Conservation (phyloP, 2,329 filamentous ascomycete species). For the Xylaria hypoxylon region DNA sequence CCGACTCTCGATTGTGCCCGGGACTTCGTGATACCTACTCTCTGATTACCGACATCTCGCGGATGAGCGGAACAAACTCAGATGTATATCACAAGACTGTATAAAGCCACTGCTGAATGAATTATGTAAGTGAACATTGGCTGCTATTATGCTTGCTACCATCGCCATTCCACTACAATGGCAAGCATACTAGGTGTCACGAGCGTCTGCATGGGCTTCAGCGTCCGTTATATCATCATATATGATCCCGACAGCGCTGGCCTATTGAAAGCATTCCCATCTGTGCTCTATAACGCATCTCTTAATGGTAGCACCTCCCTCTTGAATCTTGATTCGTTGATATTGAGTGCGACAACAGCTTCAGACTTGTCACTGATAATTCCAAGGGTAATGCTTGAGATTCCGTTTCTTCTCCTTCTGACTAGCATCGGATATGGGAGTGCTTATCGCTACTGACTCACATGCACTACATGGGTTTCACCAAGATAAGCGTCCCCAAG, state of each 20-base stretch:
- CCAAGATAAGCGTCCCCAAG: background rate
- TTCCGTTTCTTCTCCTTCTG: background rate
- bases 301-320: background rate
- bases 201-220: background rate
- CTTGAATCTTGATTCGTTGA: background rate
- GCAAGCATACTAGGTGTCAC: background rate
- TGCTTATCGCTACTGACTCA: background rate
- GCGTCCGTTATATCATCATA: too few species aligned
- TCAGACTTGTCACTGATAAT: background rate
- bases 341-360: background rate
- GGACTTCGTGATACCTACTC: background rate
- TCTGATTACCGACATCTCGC: too few species aligned
- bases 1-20: background rate
- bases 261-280: too few species aligned
- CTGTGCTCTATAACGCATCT: background rate
- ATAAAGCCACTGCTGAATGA: too few species aligned
- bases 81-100: too few species aligned
- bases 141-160: too few species aligned
- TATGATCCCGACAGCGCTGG: too few species aligned
- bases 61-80: background rate
- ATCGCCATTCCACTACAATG: background rate
- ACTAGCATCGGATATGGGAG: background rate
- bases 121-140: too few species aligned
- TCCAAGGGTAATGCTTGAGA: background rate
- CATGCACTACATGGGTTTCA: background rate